Base-by-base conservation (phyloP, 108 stramenopile species). In the Halocafeteria seosinensis region DNA sequence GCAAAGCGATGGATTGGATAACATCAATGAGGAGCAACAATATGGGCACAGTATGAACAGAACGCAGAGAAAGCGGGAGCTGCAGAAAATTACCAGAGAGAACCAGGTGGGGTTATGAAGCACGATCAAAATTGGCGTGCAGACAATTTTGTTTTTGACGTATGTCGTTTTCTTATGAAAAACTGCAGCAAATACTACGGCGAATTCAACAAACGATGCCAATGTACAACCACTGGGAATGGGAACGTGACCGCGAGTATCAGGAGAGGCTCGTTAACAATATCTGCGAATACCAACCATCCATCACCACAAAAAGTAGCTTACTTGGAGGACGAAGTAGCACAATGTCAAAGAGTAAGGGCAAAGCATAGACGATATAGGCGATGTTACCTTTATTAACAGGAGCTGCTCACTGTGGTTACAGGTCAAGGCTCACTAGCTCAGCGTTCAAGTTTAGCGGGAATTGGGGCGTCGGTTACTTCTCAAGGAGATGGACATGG, bases 41-140 rank as follows among this genome's bases (percentile, higher is more conserved):
- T 78, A 76, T 62, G 77, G 47, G 5, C 78, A 78, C 27, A 75
- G 77, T 21, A 61, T 83, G 17, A 80, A 73, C 67, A 74, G 70
- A 53, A 77, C 78, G 27, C 64, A 71, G 8, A 75, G 84, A 50
- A 87, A 86, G 65, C 60, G 81, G 51, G 86, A 87, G 71, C 78
- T 86, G 6, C 80, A 85, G 63, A 73, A 80, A 29, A 88, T 88
- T 63, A 85, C 82, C 30, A 75, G 72, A 26, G 85, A 87, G 62
- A 88, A 88, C 57, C 85, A 84, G 63, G 72, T 73, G 58, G 80
- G 79, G 42, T 62, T n/a, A n/a, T n/a, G 78, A 2, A 61, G 63
- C 42, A 27, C 64, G 78, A n/a, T 78, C 79, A 26, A 30, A 9
- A 5, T 12, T 27, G 9, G 9, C 53, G 9, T 27, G 9, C 8